Evolutionary conservation across 148 eudicot species (phyloP).

Genomic region (Rhododendron vialii): DNA sequence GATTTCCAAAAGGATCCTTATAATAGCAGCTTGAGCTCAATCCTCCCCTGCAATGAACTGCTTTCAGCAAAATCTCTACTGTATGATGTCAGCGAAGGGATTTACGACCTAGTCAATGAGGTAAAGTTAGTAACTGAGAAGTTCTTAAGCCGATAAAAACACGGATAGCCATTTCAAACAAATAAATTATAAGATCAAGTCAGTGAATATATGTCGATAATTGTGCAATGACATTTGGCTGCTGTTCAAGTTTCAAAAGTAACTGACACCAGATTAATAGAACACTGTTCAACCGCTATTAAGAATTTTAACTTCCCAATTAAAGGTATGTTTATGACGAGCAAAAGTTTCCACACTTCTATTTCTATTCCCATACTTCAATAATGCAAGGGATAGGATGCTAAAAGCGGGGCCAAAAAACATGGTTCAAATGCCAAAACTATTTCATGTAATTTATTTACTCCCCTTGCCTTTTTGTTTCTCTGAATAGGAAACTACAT

Average conservation of each 20-base stretch:
- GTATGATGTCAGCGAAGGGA: constrained; percentile 42
- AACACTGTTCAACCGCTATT: background rate
- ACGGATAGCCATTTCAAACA: background rate
- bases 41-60: constrained; percentile 66
- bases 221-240: background rate
- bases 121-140: constrained; percentile 2
- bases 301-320: background rate
- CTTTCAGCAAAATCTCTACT: constrained; percentile 51
- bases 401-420: background rate
- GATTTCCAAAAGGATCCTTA: constrained; percentile 57
- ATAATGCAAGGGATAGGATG: background rate
- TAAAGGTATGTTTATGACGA: background rate
- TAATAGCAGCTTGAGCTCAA: constrained; percentile 68
- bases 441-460: background rate
- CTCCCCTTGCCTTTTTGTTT: background rate
- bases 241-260: background rate
- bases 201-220: too few relatives aligned
- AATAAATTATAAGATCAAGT: background rate
- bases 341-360: background rate
- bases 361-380: background rate
- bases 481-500: background rate
- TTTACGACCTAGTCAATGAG: constrained; percentile 48
- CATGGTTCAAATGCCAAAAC: background rate
- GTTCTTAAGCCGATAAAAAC: background rate
- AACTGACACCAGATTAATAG: background rate